phyloP scores from a whole-genome alignment of 768 basidiomycete species.

The Pleurotus giganteus region DNA sequence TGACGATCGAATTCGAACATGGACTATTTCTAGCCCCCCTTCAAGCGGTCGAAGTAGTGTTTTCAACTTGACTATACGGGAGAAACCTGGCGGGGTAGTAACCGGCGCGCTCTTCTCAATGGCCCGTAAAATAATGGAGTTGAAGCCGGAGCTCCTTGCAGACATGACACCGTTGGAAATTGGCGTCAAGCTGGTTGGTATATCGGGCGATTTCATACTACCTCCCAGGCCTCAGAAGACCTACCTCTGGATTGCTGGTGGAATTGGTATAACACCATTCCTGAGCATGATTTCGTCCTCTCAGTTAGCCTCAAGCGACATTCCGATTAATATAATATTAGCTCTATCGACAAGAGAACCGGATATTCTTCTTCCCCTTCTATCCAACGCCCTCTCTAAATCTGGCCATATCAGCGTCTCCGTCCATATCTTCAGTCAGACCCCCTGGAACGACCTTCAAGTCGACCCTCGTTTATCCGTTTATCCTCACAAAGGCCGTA shows the following conservation, averaged over 20 bases:
- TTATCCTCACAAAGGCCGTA: constrained; percentile 19
- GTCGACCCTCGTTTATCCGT: constrained; percentile 14
- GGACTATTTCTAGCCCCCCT: constrained; percentile 50
- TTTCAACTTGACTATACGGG: constrained; percentile 53
- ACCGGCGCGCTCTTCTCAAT: constrained; percentile 55
- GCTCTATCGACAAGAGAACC: constrained; percentile 54
- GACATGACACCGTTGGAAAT: constrained; percentile 39
- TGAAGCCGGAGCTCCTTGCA: constrained; percentile 37
- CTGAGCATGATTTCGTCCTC: constrained; percentile 45
- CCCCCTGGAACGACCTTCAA: background rate
- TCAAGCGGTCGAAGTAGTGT: constrained; percentile 15
- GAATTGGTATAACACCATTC: constrained; percentile 66
- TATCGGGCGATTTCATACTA: constrained; percentile 52
- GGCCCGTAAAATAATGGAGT: constrained; percentile 36
- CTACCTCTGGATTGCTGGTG: constrained; percentile 60
- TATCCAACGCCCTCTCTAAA: constrained; percentile 26
- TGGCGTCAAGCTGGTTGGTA: constrained; percentile 45
- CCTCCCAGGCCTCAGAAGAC: constrained; percentile 19
- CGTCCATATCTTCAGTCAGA: constrained; percentile 40
- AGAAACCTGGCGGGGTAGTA: constrained; percentile 51
- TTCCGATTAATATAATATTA: constrained; percentile 40
- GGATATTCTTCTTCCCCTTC: constrained; percentile 42
- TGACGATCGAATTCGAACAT: constrained; percentile 64
- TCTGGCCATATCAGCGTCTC: constrained; percentile 21
- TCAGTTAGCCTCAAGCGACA: constrained; percentile 11